phyloP scores from a whole-genome alignment of 2,329 filamentous ascomycete genomes.

The Cercospora zeina region DNA sequence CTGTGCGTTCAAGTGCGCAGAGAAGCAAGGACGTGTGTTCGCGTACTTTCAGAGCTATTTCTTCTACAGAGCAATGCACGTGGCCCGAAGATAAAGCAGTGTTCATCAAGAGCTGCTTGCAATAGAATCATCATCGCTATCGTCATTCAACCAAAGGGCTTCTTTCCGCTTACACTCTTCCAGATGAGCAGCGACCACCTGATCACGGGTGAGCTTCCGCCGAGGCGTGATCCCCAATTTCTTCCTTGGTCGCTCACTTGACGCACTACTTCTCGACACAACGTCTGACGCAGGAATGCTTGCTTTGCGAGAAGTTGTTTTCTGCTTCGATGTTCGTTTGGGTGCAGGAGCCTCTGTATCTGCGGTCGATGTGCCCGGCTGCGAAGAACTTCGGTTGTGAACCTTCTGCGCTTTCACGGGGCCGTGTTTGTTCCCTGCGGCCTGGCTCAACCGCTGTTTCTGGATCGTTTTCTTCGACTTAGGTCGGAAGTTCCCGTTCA shows the following conservation, averaged over 20 bases:
- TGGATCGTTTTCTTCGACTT: neutral
- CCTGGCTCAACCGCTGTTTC: no score
- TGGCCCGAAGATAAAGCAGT: neutral
- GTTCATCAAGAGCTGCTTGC: conserved; percentile 2
- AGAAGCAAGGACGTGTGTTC: neutral
- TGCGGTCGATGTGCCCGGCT: neutral
- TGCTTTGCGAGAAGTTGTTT: neutral
- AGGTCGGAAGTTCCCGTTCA: neutral
- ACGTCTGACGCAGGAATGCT: neutral
- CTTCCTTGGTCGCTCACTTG: neutral
- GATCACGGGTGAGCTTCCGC: neutral
- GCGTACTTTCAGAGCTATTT: neutral
- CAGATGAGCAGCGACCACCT: conserved; percentile 11
- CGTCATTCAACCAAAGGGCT: conserved; percentile 4
- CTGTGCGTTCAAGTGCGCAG: no score
- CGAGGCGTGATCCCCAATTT: neutral
- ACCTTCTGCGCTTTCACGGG: neutral
- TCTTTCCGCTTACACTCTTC: conserved; percentile 15
- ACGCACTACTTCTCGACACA: neutral
- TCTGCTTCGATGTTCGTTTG: neutral
- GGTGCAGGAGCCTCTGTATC: neutral
- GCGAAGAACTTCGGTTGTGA: neutral
- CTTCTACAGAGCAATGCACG: neutral
- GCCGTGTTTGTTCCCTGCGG: neutral
- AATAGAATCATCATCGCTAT: conserved; percentile 7